phyloP scores from a whole-genome alignment of 2,329 filamentous ascomycete genomes.

The Diplocarpon rosae region DNA sequence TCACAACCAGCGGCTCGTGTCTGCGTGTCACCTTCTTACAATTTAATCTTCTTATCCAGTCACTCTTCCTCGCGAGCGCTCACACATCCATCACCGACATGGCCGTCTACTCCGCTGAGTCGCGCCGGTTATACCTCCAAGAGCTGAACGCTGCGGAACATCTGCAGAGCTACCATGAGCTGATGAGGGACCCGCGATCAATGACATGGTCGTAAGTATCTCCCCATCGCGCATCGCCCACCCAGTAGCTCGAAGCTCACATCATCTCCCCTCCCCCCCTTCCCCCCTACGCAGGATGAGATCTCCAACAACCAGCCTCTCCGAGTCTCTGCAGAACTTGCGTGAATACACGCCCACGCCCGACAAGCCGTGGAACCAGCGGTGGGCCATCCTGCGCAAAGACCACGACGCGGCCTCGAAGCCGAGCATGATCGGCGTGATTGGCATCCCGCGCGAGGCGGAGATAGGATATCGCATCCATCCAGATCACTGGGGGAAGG shows the following conservation, averaged over 20 bases:
- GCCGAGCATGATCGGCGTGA: constrained; percentile 10
- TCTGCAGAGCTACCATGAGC: constrained; percentile 8
- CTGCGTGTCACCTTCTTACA: too few relatives aligned
- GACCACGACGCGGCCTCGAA: not conserved
- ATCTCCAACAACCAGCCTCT: not conserved
- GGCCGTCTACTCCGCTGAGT: constrained; percentile 8
- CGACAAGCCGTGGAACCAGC: constrained; percentile 10
- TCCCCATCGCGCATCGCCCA: not conserved
- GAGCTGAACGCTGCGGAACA: constrained; percentile 9
- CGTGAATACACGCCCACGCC: not conserved
- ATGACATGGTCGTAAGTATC: constrained; percentile 14
- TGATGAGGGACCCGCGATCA: constrained; percentile 3
- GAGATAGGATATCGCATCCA: constrained; percentile 11
- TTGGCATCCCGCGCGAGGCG: constrained; percentile 7
- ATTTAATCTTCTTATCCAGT: not conserved
- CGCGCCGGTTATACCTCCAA: constrained; percentile 13
- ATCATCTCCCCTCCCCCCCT: too few relatives aligned
- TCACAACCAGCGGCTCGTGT: too few relatives aligned
- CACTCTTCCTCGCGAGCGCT: not conserved
- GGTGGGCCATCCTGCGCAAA: constrained; percentile 12
- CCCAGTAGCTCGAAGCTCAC: not conserved
- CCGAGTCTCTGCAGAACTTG: constrained; percentile 6
- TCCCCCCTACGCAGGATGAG: not conserved
- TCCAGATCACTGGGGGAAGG: constrained; percentile 10
- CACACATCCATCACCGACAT: not conserved